Evolutionary conservation across 2,329 filamentous ascomycete species (phyloP).

Genomic region (Lizonia empirigonia): DNA sequence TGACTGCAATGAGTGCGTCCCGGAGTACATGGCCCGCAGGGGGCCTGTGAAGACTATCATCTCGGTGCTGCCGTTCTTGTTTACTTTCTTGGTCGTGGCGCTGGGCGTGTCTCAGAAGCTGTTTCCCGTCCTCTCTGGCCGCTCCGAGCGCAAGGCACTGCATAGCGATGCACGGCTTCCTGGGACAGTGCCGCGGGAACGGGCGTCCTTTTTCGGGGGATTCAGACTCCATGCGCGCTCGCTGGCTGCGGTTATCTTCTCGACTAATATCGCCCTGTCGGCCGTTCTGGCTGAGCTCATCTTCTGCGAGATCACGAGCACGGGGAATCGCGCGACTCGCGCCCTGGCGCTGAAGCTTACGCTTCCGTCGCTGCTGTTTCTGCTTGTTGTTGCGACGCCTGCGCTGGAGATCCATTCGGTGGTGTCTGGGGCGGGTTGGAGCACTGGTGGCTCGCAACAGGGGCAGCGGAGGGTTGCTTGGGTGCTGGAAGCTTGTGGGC

Average conservation of each 20-base stretch:
- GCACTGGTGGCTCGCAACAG: conserved; percentile 63
- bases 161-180: conserved; percentile 67
- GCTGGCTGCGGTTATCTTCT: conserved; percentile 70
- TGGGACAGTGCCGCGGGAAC: conserved; percentile 32
- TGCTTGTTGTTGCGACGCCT: conserved; percentile 77
- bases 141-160: conserved; percentile 62
- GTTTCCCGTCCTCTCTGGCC: conserved; percentile 72
- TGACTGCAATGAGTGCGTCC: conserved; percentile 65
- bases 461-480: conserved; percentile 66
- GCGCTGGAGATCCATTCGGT: conserved; percentile 77
- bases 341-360: conserved; percentile 71
- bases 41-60: conserved; percentile 61
- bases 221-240: conserved; percentile 42
- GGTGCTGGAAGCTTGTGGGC: conserved; percentile 66
- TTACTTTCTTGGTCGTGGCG: conserved; percentile 70
- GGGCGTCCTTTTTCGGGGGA: conserved; percentile 45
- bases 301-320: conserved; percentile 80
- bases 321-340: conserved; percentile 70
- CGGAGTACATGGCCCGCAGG: conserved; percentile 52
- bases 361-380: conserved; percentile 71
- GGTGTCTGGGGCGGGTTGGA: conserved; percentile 63
- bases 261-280: conserved; percentile 76
- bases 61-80: conserved; percentile 70
- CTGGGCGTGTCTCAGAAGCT: conserved; percentile 69
- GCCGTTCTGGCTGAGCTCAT: conserved; percentile 80